Conservation (phyloP, 345 rosid species). For the Arabidopsis thaliana region DNA sequence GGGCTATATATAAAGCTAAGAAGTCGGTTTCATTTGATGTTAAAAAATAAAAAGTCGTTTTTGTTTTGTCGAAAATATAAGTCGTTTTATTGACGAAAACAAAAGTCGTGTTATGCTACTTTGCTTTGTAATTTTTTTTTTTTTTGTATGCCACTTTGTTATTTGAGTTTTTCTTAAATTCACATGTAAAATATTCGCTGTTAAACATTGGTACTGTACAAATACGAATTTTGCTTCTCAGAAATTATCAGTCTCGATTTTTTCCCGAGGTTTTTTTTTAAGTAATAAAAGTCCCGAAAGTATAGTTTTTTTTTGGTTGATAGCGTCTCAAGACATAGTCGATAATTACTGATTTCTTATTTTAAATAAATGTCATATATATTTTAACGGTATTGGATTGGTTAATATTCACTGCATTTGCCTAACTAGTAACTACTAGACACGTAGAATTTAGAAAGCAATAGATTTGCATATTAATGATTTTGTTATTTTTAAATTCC, state of each 20-base stretch:
- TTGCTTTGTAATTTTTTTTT: not conserved
- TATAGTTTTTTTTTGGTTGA: not conserved
- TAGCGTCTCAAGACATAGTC: constrained; percentile 10
- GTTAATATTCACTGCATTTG: constrained; percentile 19
- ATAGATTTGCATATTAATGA: not conserved
- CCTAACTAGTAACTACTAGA: constrained; percentile 26
- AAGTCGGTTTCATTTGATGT: constrained; percentile 29
- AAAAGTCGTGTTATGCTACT: not conserved
- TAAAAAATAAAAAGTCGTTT: constrained; percentile 10
- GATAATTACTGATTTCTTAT: constrained; percentile 23
- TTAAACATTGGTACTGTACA: not conserved
- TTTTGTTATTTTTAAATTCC: constrained; percentile 18
- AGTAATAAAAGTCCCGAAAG: not conserved
- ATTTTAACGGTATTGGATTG: not conserved
- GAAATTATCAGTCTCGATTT: no score
- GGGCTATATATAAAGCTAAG: not conserved
- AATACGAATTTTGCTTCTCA: not conserved
- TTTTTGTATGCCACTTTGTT: not conserved
- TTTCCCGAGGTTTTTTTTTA: no score
- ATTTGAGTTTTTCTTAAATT: constrained; percentile 16
- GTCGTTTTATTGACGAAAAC: constrained; percentile 9
- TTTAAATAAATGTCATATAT: not conserved
- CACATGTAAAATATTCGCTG: constrained; percentile 2
- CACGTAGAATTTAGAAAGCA: constrained; percentile 15
- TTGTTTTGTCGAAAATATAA: constrained; percentile 8